phyloP scores from a whole-genome alignment of 768 basidiomycete species.

The Butyriboletus loyo region DNA sequence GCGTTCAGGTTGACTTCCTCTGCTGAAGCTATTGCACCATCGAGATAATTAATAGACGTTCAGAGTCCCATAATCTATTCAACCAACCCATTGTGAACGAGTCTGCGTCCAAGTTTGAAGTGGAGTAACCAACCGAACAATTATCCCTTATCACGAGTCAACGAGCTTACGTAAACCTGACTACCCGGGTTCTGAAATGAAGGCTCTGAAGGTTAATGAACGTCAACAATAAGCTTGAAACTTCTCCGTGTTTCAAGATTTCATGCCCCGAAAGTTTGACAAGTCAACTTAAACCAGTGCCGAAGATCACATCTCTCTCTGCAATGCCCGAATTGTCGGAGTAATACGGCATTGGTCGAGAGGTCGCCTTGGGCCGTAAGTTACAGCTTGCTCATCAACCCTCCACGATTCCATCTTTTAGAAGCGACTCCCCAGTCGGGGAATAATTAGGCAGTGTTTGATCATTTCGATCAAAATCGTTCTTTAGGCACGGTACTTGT shows the following conservation, averaged over 20 bases:
- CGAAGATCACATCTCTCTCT: background rate
- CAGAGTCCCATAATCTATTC: background rate
- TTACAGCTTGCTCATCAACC: background rate
- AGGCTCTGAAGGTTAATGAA: constrained; percentile 6
- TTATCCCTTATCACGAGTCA: constrained; percentile 18
- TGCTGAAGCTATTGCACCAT: constrained; percentile 44
- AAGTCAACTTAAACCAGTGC: constrained; percentile 6
- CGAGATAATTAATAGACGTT: constrained; percentile 10
- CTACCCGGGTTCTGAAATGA: constrained; percentile 11
- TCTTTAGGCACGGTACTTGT: background rate
- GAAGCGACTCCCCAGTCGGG: constrained; percentile 8
- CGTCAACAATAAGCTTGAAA: constrained; percentile 25
- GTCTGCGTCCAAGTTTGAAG: constrained; percentile 3
- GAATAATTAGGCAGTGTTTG: background rate
- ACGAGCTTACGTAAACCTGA: constrained; percentile 17
- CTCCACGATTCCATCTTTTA: constrained; percentile 18
- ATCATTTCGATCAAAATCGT: constrained; percentile 6
- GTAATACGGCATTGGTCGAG: constrained; percentile 24
- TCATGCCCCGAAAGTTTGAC: constrained; percentile 20
- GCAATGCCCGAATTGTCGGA: background rate
- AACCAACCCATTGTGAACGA: constrained; percentile 25
- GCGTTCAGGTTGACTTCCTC: constrained; percentile 58
- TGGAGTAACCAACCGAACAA: background rate
- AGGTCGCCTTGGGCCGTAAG: constrained; percentile 1
- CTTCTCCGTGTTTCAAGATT: constrained; percentile 25